These are phyloP conservation scores for Metroxylon sagu DNA, from an alignment of 176 grass and related monocot species.

Conservation along the genomic window DNA sequence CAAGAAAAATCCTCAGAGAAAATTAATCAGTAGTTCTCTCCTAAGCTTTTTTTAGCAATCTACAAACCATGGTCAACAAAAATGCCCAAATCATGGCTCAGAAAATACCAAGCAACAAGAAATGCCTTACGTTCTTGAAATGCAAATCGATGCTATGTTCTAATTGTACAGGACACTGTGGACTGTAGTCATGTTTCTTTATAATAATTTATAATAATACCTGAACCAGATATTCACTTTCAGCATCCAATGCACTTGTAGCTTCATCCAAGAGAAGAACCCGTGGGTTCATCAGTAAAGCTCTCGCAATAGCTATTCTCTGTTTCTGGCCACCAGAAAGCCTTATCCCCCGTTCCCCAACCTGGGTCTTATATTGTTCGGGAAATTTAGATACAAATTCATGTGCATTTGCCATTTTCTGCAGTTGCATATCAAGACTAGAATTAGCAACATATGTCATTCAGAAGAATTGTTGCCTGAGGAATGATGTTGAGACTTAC, in stretches of 20 bases:
- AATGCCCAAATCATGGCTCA: too few relatives aligned
- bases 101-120: too few relatives aligned
- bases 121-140: too few relatives aligned
- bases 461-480: neutral
- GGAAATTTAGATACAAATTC: slow-evolving; percentile 81
- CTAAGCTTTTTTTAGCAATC: too few relatives aligned
- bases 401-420: slow-evolving; percentile 99
- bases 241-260: slow-evolving; percentile 92
- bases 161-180: too few relatives aligned
- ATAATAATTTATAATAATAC: slow-evolving; percentile 20
- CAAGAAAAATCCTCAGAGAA: too few relatives aligned
- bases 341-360: slow-evolving; percentile 84
- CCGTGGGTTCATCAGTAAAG: slow-evolving; percentile 92
- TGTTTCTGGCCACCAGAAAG: slow-evolving; percentile 95
- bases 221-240: slow-evolving; percentile 99
- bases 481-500: slow-evolving; percentile 39
- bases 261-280: slow-evolving; percentile 95
- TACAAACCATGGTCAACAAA: too few relatives aligned
- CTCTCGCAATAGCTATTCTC: slow-evolving; percentile 92
- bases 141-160: too few relatives aligned
- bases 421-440: neutral
- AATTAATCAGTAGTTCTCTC: too few relatives aligned
- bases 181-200: too few relatives aligned
- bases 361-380: slow-evolving; percentile 73
- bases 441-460: neutral